Conservation (phyloP, 2,329 filamentous ascomycete species). For the Stylonectria norvegica region DNA sequence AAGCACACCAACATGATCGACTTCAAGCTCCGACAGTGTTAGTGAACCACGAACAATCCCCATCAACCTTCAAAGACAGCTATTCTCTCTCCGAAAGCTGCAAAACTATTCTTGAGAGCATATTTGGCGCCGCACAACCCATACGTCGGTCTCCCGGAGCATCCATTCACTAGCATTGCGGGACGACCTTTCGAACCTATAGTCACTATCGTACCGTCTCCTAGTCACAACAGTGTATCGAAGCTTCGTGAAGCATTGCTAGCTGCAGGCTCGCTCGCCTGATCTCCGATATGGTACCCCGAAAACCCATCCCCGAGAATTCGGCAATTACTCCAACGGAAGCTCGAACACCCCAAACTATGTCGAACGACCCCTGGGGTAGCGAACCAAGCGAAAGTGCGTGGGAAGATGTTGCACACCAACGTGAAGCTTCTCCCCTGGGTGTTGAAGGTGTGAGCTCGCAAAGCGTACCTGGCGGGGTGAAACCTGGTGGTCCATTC, state of each 20-base stretch:
- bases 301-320: slow-evolving; percentile 6
- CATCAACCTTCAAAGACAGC: no score
- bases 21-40: no score
- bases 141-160: no score
- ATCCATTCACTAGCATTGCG: no score
- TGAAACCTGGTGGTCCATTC: slow-evolving; percentile 31
- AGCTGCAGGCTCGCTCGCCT: neutral
- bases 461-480: slow-evolving; percentile 28
- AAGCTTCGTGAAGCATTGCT: no score
- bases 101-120: no score
- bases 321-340: slow-evolving; percentile 6
- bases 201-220: no score
- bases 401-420: slow-evolving; percentile 23
- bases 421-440: slow-evolving; percentile 11
- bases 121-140: no score
- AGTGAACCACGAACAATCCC: no score
- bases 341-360: slow-evolving; percentile 1
- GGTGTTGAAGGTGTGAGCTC: slow-evolving; percentile 1
- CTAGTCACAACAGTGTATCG: no score
- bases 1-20: neutral
- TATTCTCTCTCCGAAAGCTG: no score
- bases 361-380: slow-evolving; percentile 26
- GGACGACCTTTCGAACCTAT: no score
- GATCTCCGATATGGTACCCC: slow-evolving; percentile 13
- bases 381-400: slow-evolving; percentile 19